Percentiles rank a stretch among this genome's conserved stretches.
Evolutionary conservation across 306 rosid species (phyloP).

Genomic region (Prunus mume): DNA sequence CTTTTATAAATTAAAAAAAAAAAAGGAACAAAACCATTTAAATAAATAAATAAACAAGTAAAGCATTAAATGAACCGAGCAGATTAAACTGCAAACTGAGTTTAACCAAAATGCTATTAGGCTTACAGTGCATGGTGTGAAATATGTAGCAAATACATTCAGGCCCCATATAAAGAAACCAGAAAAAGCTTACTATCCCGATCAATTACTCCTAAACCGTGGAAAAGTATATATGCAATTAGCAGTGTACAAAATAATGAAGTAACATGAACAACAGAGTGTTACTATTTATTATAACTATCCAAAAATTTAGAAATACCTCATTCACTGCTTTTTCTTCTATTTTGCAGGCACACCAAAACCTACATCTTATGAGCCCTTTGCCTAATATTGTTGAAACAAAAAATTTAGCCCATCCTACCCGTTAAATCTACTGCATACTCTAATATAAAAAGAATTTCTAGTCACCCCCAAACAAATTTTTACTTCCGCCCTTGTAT

Average conservation of each 20-base stretch:
- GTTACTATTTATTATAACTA: constrained; percentile 66
- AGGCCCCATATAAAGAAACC: constrained; percentile 36
- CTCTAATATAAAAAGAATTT: too few relatives aligned
- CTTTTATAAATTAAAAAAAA: too few relatives aligned
- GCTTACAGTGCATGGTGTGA: constrained; percentile 58
- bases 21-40: too few relatives aligned
- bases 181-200: constrained; percentile 82
- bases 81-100: not conserved
- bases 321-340: constrained; percentile 80
- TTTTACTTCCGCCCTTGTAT: too few relatives aligned
- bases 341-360: not conserved
- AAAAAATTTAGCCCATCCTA: not conserved
- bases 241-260: not conserved
- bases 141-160: too few relatives aligned
- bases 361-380: not conserved
- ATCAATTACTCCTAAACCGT: constrained; percentile 84
- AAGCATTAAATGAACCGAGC: not conserved
- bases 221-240: constrained; percentile 19
- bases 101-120: constrained; percentile 3
- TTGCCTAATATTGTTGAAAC: too few relatives aligned
- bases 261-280: constrained; percentile 25
- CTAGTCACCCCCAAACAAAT: too few relatives aligned
- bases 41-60: not conserved
- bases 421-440: too few relatives aligned
- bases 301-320: constrained; percentile 82